Evolutionary conservation across 495 filamentous ascomycete genomes (phyloP).

Genomic region (Polyplosphaeria fusca): DNA sequence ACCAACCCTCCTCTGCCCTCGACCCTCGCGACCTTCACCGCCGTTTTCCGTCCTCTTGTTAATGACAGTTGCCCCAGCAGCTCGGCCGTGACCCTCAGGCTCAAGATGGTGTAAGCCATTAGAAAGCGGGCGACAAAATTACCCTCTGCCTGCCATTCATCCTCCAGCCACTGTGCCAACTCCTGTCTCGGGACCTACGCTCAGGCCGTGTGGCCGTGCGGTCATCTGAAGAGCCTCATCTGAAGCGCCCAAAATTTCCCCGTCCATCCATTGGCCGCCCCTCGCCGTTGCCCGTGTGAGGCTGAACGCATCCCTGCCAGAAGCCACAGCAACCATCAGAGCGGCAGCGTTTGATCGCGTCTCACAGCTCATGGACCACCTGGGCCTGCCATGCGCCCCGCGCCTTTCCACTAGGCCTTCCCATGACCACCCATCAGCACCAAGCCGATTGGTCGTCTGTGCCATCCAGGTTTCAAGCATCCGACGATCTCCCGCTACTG

Average conservation of each 20-base stretch:
- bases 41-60: background rate
- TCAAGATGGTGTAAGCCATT: background rate
- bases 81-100: background rate
- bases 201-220: background rate
- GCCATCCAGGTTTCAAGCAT: too few relatives aligned
- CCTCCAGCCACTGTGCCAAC: background rate
- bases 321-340: too few relatives aligned
- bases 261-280: background rate
- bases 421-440: too few relatives aligned
- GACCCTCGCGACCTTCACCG: background rate
- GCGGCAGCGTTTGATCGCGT: too few relatives aligned
- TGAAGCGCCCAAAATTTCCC: background rate
- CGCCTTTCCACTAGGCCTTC: too few relatives aligned
- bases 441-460: too few relatives aligned
- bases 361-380: too few relatives aligned
- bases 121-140: background rate
- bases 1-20: background rate
- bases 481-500: too few relatives aligned
- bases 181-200: background rate
- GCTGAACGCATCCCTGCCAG: background rate
- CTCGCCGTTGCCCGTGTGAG: background rate
- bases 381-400: too few relatives aligned
- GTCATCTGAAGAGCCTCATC: background rate
- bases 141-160: background rate
- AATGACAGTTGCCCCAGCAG: too few relatives aligned